phyloP scores from a whole-genome alignment of 208 protist genomes.

The Trypanosoma boissoni region DNA sequence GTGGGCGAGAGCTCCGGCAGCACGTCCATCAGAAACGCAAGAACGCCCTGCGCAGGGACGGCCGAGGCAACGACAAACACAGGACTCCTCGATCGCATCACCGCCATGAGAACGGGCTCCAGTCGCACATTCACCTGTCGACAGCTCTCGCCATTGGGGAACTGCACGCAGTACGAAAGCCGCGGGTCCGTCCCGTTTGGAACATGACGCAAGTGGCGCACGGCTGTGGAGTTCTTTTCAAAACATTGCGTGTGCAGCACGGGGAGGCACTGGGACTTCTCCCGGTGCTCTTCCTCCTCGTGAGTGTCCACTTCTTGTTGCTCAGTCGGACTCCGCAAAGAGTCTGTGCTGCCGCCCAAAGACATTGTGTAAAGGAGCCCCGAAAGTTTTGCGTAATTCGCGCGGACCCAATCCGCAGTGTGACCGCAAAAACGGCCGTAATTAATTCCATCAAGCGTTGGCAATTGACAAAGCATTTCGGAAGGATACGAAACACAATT shows the following conservation, averaged over 20 bases:
- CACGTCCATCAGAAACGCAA: conserved; percentile 77
- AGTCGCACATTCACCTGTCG: conserved; percentile 83
- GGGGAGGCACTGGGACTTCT: background rate
- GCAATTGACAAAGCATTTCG: conserved; percentile 75
- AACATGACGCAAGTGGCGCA: conserved; percentile 44
- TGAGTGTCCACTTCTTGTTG: background rate
- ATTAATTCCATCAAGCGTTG: conserved; percentile 85
- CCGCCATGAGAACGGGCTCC: conserved; percentile 83
- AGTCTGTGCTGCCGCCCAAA: conserved; percentile 1
- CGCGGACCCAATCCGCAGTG: conserved; percentile 50
- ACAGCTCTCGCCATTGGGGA: conserved; percentile 84
- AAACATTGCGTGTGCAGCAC: conserved; percentile 7
- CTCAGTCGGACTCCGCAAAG: background rate
- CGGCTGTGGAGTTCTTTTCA: conserved; percentile 36
- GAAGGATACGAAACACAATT: background rate
- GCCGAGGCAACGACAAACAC: conserved; percentile 74
- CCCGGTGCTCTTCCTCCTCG: background rate
- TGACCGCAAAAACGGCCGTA: conserved; percentile 76
- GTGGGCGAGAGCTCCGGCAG: conserved; percentile 73
- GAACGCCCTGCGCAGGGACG: conserved; percentile 62
- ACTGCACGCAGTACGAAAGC: conserved; percentile 73
- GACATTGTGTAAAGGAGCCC: conserved; percentile 44
- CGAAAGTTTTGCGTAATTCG: conserved; percentile 62
- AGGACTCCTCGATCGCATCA: conserved; percentile 75
- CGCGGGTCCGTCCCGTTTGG: conserved; percentile 43